These are phyloP conservation scores for Fusarium setosum DNA, from an alignment of 2,329 filamentous ascomycete genomes.

Conservation along the genomic window DNA sequence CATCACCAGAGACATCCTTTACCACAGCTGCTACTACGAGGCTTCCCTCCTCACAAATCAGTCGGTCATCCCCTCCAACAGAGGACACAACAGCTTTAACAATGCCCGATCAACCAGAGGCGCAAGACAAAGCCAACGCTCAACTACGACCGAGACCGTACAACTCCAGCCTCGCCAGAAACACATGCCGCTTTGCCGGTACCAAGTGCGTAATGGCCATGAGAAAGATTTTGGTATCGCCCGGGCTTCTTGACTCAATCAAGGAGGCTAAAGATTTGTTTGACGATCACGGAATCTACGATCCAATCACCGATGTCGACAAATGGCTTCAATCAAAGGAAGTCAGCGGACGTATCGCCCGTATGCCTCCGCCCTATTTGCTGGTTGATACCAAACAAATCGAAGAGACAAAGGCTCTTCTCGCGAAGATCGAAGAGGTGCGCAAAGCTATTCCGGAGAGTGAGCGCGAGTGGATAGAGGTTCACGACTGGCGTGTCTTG, in stretches of 20 bases:
- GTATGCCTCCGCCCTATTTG: constrained; percentile 48
- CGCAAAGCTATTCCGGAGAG: constrained; percentile 43
- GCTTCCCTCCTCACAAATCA: not conserved
- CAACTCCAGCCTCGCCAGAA: not conserved
- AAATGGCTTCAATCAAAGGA: constrained; percentile 46
- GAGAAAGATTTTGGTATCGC: constrained; percentile 54
- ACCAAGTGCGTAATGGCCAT: constrained; percentile 52
- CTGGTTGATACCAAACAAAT: constrained; percentile 55
- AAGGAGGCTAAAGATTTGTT: constrained; percentile 54
- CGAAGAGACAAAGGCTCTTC: constrained; percentile 47
- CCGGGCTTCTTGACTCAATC: constrained; percentile 51
- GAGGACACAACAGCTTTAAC: not conserved
- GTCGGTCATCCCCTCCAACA: not conserved
- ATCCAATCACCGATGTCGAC: constrained; percentile 48
- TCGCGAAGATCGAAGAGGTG: constrained; percentile 46
- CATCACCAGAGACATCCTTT: constrained; percentile 19
- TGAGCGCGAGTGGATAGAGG: constrained; percentile 51
- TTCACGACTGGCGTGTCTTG: constrained; percentile 62
- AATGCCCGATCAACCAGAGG: not conserved
- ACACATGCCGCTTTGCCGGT: constrained; percentile 47
- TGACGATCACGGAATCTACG: constrained; percentile 53
- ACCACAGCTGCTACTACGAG: constrained; percentile 4
- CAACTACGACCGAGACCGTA: not conserved
- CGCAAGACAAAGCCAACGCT: not conserved
- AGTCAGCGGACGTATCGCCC: not conserved